Evolutionary conservation across 1,139 yeast species (phyloP), one percentile per base, ranked within the genome.

Genomic region (Williopsis jadinii): DNA sequence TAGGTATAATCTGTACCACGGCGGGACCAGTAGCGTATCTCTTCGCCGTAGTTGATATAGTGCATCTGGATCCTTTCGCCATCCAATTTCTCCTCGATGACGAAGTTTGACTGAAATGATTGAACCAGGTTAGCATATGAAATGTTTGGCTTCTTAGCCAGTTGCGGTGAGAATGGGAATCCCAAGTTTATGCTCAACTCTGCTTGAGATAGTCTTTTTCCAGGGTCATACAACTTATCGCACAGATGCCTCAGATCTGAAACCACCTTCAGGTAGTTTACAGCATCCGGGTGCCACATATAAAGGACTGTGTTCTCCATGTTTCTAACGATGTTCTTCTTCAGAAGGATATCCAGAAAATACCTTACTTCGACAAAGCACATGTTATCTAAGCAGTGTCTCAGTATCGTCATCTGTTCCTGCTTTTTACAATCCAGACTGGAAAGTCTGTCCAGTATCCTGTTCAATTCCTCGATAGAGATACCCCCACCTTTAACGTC

Each of bases 1-100:
- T 75, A 65, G 0, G 94, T 76, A 53, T 83, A 87, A 49, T 88
- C 92, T 39, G 78, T 77, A 9, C 84, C 82, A 38, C 79, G 68
- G 50, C 97, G 67, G 37, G 88, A 77, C 61, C 77, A 88, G 26
- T 48, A 54, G 46, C 71, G 72, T 53, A 83, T 75, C 4, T 61
- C 57, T 5, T 60, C 52, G 1, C 76, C 73, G 9, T 47, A 47
- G 9, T 59, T 50, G 41, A 70, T 67, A 43, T 55, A 62, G 58
- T 92, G 97, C 32, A 88, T 51, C 40, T 85, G 80, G 58, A 86
- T 78, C 49, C 98, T 64, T 58, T 90, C 97, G 3, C 98, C 98
- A 61, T 92, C 97, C 67, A 88, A 73, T 58, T 92, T 92, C 58
- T 92, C 97, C 55, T 92, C 97, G 26, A 92, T 77, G 43, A 71